Conservation (phyloP, 1,284 basidiomycete species). For the Cryptococcus sp. region DNA sequence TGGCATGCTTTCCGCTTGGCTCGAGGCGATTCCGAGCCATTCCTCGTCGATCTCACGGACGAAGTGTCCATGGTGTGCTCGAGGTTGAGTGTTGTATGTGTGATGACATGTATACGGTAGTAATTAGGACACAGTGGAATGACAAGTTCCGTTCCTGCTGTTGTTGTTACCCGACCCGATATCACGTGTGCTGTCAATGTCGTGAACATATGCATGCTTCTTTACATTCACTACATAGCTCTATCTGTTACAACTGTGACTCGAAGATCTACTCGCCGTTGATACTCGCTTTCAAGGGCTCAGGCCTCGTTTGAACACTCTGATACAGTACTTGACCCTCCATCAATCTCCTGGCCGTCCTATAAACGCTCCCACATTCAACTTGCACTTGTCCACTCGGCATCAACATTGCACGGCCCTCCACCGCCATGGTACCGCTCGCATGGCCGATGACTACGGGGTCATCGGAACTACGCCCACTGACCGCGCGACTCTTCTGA, state of each 20-base stretch:
- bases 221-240: too few relatives aligned
- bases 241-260: too few relatives aligned
- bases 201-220: too few relatives aligned
- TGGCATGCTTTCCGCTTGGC: constrained; percentile 20
- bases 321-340: constrained; percentile 64
- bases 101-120: too few relatives aligned
- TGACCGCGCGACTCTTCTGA: constrained; percentile 44
- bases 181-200: too few relatives aligned
- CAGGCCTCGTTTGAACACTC: too few relatives aligned
- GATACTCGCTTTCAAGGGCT: too few relatives aligned
- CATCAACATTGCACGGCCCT: constrained; percentile 58
- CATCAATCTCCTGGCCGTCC: constrained; percentile 70
- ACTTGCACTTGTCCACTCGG: constrained; percentile 52
- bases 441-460: too few relatives aligned
- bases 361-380: constrained; percentile 63
- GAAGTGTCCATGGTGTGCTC: background rate
- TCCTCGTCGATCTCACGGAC: background rate
- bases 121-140: too few relatives aligned
- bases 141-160: too few relatives aligned
- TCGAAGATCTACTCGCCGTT: too few relatives aligned
- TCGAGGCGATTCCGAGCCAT: constrained; percentile 2
- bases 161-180: too few relatives aligned
- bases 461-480: constrained; percentile 60
- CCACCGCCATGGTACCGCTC: constrained; percentile 64
- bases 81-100: background rate